These are phyloP conservation scores for Fusarium azukiicola DNA, from an alignment of 2,329 filamentous ascomycete genomes.

Conservation along the genomic window DNA sequence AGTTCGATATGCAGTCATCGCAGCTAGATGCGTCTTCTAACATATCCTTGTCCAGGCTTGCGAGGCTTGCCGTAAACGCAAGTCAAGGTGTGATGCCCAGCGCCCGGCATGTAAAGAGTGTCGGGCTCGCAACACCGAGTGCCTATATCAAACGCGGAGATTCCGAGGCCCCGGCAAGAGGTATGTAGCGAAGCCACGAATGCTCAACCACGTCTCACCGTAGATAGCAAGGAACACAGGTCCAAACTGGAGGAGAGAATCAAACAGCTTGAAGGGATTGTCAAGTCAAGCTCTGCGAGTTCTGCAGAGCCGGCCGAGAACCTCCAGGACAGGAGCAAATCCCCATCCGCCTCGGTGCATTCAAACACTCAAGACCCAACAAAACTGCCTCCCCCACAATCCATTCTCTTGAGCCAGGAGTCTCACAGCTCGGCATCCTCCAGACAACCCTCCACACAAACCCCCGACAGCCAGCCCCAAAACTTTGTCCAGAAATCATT, in stretches of 20 bases:
- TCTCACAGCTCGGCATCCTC: not conserved
- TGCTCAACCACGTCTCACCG: not conserved
- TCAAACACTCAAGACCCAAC: not conserved
- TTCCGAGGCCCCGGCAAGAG: constrained; percentile 13
- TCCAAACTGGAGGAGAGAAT: constrained; percentile 8
- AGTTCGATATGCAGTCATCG: not conserved
- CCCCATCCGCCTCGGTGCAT: not conserved
- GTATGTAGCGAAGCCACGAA: not conserved
- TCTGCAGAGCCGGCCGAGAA: not conserved
- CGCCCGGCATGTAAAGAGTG: not conserved
- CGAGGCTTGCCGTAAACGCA: not conserved
- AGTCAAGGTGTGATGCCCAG: not conserved
- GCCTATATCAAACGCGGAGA: not conserved
- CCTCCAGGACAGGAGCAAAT: not conserved
- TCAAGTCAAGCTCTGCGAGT: not conserved
- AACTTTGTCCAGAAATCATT: not conserved
- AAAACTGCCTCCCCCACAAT: not conserved
- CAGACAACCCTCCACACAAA: not conserved
- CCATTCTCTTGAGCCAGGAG: not conserved
- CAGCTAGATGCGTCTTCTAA: not conserved
- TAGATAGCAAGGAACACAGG: not conserved
- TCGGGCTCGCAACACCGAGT: not conserved
- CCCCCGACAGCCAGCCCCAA: not conserved
- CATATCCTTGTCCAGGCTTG: not conserved
- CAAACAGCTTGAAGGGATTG: not conserved